Evolutionary conservation across 305 asterid genomes (phyloP).

Genomic region (Fraxinus platypoda): DNA sequence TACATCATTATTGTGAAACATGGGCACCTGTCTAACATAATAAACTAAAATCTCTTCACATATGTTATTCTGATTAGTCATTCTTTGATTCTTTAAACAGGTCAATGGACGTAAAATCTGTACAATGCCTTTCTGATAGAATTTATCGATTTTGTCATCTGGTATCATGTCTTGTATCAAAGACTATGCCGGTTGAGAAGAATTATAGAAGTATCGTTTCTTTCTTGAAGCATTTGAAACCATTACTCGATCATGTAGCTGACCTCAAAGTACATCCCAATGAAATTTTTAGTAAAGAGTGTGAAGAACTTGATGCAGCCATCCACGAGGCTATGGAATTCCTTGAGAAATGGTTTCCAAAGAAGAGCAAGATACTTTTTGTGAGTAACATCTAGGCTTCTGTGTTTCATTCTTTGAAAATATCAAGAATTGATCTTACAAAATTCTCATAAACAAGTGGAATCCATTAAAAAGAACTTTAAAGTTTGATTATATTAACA

Average conservation of each 20-base stretch:
- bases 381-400: conserved; percentile 47
- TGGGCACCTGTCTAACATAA: background rate
- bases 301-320: conserved; percentile 70
- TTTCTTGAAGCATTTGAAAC: conserved; percentile 67
- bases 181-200: conserved; percentile 59
- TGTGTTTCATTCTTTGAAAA: background rate
- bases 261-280: conserved; percentile 44
- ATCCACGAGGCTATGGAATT: conserved; percentile 78
- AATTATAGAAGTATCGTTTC: conserved; percentile 51
- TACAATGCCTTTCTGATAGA: conserved; percentile 74
- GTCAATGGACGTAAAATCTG: conserved; percentile 67
- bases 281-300: conserved; percentile 50
- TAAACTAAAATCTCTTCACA: background rate
- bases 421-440: background rate
- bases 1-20: background rate
- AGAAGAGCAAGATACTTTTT: conserved; percentile 78
- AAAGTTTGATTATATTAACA: background rate
- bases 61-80: background rate
- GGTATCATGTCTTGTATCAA: conserved; percentile 53
- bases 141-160: conserved; percentile 84
- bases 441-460: background rate
- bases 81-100: conserved; percentile 37
- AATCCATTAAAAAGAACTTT: background rate
- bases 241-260: conserved; percentile 55
- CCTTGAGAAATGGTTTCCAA: conserved; percentile 84